Conservation (phyloP, 257 asterid genomes). For the Gardenia jasminoides region DNA sequence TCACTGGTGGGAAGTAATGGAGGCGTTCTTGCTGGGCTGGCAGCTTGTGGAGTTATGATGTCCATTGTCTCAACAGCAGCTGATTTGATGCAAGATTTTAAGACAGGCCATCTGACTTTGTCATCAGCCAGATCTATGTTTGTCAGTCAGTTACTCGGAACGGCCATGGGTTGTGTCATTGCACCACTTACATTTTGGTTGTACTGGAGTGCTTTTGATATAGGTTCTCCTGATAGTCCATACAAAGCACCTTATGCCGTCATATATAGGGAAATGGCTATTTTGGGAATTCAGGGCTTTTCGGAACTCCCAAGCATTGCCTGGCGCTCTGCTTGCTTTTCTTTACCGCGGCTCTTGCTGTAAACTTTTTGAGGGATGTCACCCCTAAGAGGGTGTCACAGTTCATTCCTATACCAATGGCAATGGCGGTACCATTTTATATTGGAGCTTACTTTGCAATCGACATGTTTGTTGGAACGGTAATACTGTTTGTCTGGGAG, state of each 20-base stretch:
- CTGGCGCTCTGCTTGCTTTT: constrained; percentile 68
- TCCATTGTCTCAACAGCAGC: constrained; percentile 95
- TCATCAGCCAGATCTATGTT: constrained; percentile 97
- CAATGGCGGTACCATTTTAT: constrained; percentile 92
- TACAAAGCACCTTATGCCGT: constrained; percentile 95
- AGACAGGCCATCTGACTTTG: constrained; percentile 77
- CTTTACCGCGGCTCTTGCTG: constrained; percentile 65
- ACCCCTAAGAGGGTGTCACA: constrained; percentile 51
- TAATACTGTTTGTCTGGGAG: constrained; percentile 83
- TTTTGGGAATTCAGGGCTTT: constrained; percentile 87
- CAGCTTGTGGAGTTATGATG: constrained; percentile 98
- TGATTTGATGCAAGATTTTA: constrained; percentile 93
- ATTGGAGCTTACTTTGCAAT: constrained; percentile 95
- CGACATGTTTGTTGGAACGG: constrained; percentile 92
- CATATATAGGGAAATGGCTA: constrained; percentile 89
- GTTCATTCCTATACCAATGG: constrained; percentile 93
- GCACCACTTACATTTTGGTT: constrained; percentile 97
- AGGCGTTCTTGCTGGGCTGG: constrained; percentile 86
- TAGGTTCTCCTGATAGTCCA: constrained; percentile 92
- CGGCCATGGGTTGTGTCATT: constrained; percentile 91
- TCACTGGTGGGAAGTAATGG: constrained; percentile 78
- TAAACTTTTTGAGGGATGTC: constrained; percentile 69
- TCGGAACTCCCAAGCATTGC: constrained; percentile 93
- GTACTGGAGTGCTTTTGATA: constrained; percentile 88
- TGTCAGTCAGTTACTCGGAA: constrained; percentile 86